Evolutionary conservation across 2,329 filamentous ascomycete species (phyloP), one percentile per base, ranked within the genome.

Genomic region (Trichoderma sp.): DNA sequence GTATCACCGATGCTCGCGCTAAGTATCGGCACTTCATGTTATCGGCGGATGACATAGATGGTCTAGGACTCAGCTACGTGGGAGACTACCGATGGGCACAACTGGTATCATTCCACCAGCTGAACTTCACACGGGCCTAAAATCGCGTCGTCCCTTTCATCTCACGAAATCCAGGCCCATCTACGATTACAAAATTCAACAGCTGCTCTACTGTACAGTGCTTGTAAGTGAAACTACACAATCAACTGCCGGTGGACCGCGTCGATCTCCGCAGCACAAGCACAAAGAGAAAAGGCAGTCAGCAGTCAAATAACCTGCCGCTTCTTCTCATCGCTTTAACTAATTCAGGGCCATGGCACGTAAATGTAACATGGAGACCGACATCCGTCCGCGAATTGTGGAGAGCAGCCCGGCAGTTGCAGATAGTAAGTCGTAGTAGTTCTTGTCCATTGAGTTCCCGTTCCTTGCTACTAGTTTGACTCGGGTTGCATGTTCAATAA

Each of bases 341-440:
- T 71, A n/a, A 33, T 45, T 60, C 56, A 45, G 35, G 53, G 24
- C 27, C 35, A 45, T 67, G 24, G 38, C 24, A 45, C 31, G 31
- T 33, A 64, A n/a, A 38, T 71, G 68, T 53, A 63, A 41, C 68
- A 63, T 63, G 4, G 38, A 71, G 67, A 31, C 67, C 53, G 35
- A 62, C 27, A 62, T 41, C 16, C 35, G 33, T 38, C 67, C 21
- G n/a, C 33, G 29, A 71, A 38, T 65, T 56, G 69, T 73, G 69
- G 69, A 73, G 69, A 53, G 50, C 29, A 9, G 41, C 24, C 69
- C 69, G 69, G 69, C 69, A 56, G 41, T 73, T 64, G 60, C 69
- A 64, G 59, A 62, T 33, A 33, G 24, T 31, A 29, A 18, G 16
- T 18, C 16, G 14, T 64, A 64, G 62, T 18, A 27, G n/a, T 38